Evolutionary conservation across 2,329 filamentous ascomycete genomes (phyloP).

Genomic region (Xenosphaeropsis pyriputrescens): DNA sequence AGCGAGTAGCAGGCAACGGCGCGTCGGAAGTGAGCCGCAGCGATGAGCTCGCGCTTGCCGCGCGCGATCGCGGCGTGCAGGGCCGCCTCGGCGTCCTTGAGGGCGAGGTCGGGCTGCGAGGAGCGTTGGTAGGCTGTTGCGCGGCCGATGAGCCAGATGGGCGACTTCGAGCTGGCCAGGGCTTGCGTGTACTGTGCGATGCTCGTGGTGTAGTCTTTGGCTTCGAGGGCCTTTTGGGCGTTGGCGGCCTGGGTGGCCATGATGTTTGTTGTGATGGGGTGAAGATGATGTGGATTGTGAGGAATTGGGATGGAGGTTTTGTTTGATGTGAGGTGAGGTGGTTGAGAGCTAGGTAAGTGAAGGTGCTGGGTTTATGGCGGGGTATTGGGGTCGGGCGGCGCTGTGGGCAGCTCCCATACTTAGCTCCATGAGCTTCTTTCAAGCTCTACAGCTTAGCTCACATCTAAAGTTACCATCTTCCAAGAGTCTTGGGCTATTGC

Average conservation of each 20-base stretch:
- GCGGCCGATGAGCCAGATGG: slow-evolving; percentile 69
- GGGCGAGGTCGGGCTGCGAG: slow-evolving; percentile 43
- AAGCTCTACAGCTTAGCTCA: too few relatives aligned
- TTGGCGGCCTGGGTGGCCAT: slow-evolving; percentile 35
- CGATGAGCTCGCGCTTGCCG: slow-evolving; percentile 60
- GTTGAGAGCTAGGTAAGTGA: too few relatives aligned
- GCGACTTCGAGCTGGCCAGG: slow-evolving; percentile 56
- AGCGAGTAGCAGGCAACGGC: slow-evolving; percentile 60
- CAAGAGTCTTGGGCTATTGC: too few relatives aligned
- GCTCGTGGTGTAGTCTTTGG: slow-evolving; percentile 50
- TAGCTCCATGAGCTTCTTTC: too few relatives aligned
- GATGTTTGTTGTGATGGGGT: slow-evolving; percentile 1
- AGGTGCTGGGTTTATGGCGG: too few relatives aligned
- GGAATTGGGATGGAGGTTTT: too few relatives aligned
- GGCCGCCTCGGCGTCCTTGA: slow-evolving; percentile 55
- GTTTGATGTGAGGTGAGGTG: too few relatives aligned
- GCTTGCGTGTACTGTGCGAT: slow-evolving; percentile 55
- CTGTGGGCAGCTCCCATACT: too few relatives aligned
- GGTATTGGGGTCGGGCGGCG: too few relatives aligned
- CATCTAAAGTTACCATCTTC: too few relatives aligned
- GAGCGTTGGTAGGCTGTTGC: slow-evolving; percentile 63
- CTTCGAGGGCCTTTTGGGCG: slow-evolving; percentile 45
- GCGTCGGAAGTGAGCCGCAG: slow-evolving; percentile 69
- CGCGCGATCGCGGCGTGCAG: slow-evolving; percentile 48
- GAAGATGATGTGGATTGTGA: too few relatives aligned